Evolutionary conservation across 73 alveolate genomes (phyloP).

Genomic region (Chromera velia): DNA sequence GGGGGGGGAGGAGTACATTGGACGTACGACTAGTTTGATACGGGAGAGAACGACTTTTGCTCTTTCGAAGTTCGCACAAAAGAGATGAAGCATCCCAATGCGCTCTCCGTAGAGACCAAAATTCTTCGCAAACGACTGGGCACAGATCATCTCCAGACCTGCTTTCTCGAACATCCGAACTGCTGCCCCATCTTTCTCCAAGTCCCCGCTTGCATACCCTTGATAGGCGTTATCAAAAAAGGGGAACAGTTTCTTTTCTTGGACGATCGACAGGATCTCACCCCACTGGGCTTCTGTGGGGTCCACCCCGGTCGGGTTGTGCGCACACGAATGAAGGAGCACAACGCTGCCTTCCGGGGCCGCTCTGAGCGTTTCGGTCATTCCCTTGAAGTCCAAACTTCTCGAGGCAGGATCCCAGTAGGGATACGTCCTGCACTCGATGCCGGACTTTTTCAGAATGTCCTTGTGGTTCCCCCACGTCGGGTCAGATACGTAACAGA

Average conservation of each 20-base stretch:
- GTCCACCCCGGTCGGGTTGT: conserved; percentile 97
- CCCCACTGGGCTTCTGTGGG: conserved; percentile 82
- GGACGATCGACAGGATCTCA: conserved; percentile 57
- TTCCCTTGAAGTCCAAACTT: conserved; percentile 81
- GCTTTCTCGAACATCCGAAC: conserved; percentile 68
- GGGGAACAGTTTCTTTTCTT: conserved; percentile 75
- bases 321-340: conserved; percentile 92
- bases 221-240: conserved; percentile 90
- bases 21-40: conserved; percentile 69
- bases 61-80: conserved; percentile 54
- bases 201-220: conserved; percentile 89
- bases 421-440: conserved; percentile 70
- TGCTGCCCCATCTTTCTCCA: conserved; percentile 85
- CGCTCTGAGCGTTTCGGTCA: conserved; percentile 55
- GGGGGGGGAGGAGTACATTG: conserved; percentile 89
- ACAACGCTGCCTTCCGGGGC: conserved; percentile 71
- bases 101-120: conserved; percentile 84
- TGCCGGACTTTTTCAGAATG: conserved; percentile 66
- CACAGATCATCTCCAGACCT: conserved; percentile 80
- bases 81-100: background rate
- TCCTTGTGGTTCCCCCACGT: conserved; percentile 90
- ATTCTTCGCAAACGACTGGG: conserved; percentile 89
- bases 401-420: conserved; percentile 74
- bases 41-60: conserved; percentile 68
- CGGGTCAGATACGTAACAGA: conserved; percentile 71